phyloP scores from a whole-genome alignment of 106 monocot species.

The Allium cepa region DNA sequence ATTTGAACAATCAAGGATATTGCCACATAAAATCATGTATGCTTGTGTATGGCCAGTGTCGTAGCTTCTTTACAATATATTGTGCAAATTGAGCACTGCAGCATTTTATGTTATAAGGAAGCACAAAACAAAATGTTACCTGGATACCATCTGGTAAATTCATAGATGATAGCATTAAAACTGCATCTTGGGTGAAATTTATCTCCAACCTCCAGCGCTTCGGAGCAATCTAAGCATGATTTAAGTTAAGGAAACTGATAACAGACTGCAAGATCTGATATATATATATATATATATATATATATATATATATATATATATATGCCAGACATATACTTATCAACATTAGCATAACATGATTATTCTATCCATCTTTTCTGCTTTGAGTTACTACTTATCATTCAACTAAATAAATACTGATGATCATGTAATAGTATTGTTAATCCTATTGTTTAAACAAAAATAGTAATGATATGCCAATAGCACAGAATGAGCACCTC shows the following conservation, averaged over 20 bases:
- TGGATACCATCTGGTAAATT: conserved; percentile 97
- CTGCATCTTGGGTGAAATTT: conserved; percentile 92
- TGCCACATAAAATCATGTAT: too few species aligned
- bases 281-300: background rate
- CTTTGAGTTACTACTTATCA: background rate
- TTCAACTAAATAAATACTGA: background rate
- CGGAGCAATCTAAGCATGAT: conserved; percentile 58
- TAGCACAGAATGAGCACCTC: conserved; percentile 37
- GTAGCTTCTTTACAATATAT: too few species aligned
- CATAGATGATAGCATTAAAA: conserved; percentile 99
- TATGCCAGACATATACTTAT: too few species aligned
- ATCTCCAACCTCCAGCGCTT: conserved; percentile 96
- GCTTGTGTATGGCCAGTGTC: too few species aligned
- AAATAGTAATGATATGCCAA: background rate
- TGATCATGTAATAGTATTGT: background rate
- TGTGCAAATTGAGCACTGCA: background rate
- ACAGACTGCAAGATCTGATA: background rate
- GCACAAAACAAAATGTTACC: conserved; percentile 20
- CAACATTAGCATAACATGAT: background rate
- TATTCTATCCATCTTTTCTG: background rate
- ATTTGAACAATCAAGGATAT: too few species aligned
- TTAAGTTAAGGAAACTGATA: background rate
- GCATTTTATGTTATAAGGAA: background rate
- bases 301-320: background rate
- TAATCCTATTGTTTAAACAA: background rate